Evolutionary conservation across 2,329 filamentous ascomycete genomes (phyloP), one percentile per base, ranked within the genome.

Genomic region (Aspergillus tubingensis): DNA sequence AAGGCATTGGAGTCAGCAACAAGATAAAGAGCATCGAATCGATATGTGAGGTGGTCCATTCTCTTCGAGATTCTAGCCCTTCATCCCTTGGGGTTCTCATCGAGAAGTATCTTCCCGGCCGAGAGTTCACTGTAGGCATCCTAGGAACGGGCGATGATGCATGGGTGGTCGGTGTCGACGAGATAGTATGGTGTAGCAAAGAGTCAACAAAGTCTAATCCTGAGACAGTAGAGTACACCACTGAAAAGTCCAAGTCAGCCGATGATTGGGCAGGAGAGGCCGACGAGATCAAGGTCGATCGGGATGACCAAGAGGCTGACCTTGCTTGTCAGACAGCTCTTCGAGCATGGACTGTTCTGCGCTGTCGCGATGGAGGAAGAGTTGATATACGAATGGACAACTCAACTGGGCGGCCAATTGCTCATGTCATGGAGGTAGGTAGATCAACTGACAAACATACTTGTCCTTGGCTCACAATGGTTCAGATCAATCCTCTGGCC

Each of bases 41-140:
- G 5, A 11, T 64, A 13, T 47, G 48, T 3, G 17, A 11, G 6
- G 58, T 57, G n/a, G 15, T 68, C n/a, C 51, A 63, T 8, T 32
- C 59, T 27, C 59, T 69, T 8, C 59, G 60, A 27, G 38, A 50
- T n/a, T 38, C 57, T 32, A 65, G 62, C 36, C 51, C 57, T 1
- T 50, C 38, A 13, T 63, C 48, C 5, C 65, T 65, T 43, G 57
- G 60, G 32, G 62, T 67, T 50, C 43, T 67, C 4, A 52, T 70
- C 11, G 68, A 71, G 53, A 56, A 54, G 7, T 72, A 66, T 48
- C 61, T 71, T 5, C 13, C 62, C 2, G 67, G 70, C 3, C 59
- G 68, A 11, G 65, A 69, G 51, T 67, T 70, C 54, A 70, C 67
- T 3, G 65, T 71, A n/a, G 62, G 54, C 5, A 67, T 69, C 8